Conservation (phyloP, 441 rosid species). For the Gossypium trilobum region DNA sequence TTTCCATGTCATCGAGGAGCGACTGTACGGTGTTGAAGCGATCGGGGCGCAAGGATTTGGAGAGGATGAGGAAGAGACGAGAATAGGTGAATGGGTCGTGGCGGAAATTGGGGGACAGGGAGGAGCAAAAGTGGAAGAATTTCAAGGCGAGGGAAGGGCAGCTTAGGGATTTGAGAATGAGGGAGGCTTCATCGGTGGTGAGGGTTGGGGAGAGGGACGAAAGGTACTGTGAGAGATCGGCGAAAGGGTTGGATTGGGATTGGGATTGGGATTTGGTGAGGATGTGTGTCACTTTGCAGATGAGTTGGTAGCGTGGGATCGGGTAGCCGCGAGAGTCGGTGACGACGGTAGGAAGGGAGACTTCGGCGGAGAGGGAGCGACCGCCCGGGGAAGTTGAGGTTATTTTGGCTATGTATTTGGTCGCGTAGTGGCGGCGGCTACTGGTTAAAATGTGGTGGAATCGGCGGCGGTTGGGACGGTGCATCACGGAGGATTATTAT, state of each 20-base stretch:
- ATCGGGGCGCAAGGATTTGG: slow-evolving; percentile 47
- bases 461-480: background rate
- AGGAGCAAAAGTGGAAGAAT: slow-evolving; percentile 60
- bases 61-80: slow-evolving; percentile 61
- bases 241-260: slow-evolving; percentile 30
- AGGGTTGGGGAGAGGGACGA: slow-evolving; percentile 52
- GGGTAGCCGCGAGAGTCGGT: slow-evolving; percentile 66
- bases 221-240: slow-evolving; percentile 47
- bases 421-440: slow-evolving; percentile 44
- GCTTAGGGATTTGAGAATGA: slow-evolving; percentile 67
- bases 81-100: slow-evolving; percentile 55
- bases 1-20: slow-evolving; percentile 50
- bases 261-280: slow-evolving; percentile 16
- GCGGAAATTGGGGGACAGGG: slow-evolving; percentile 44
- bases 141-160: slow-evolving; percentile 51
- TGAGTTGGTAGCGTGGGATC: slow-evolving; percentile 63
- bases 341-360: slow-evolving; percentile 44
- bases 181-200: slow-evolving; percentile 65
- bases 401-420: slow-evolving; percentile 65
- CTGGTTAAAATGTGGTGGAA: background rate
- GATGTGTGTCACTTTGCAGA: slow-evolving; percentile 62
- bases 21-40: slow-evolving; percentile 38
- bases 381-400: slow-evolving; percentile 71
- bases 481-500: background rate
- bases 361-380: slow-evolving; percentile 59